Percentiles rank a stretch among this genome's conserved stretches.
These are phyloP conservation scores for Eucalyptus globulus DNA, from an alignment of 345 rosid genomes.

Conservation along the genomic window DNA sequence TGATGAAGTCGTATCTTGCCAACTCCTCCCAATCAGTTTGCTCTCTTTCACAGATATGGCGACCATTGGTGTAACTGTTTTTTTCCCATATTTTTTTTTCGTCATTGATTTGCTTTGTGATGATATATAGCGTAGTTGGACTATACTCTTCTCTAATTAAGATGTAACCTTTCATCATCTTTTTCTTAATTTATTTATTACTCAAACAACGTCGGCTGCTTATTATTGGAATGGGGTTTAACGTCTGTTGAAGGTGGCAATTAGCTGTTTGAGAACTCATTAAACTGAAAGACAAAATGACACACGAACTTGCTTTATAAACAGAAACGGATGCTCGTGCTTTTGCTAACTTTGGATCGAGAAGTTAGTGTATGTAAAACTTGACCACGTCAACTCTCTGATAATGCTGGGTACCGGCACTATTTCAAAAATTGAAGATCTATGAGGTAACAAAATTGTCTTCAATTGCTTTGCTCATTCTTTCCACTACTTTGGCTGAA, in stretches of 20 bases:
- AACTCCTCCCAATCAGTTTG: neutral
- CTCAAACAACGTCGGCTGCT: neutral
- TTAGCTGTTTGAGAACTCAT: neutral
- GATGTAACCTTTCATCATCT: neutral
- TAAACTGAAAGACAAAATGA: neutral
- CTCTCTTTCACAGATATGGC: neutral
- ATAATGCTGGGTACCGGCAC: neutral
- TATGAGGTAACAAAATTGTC: neutral
- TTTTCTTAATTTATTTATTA: neutral
- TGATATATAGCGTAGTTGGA: neutral
- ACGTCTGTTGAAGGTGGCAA: neutral
- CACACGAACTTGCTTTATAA: neutral
- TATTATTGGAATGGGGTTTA: neutral
- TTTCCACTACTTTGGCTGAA: neutral
- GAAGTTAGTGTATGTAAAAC: neutral
- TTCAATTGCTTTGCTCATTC: neutral
- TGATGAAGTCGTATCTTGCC: neutral
- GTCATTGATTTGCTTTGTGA: neutral
- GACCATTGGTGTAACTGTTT: neutral
- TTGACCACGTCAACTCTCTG: neutral
- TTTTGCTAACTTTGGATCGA: neutral
- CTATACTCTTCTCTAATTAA: neutral
- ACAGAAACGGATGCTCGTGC: neutral
- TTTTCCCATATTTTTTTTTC: neutral
- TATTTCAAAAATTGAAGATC: neutral